Percentiles rank a stretch among this genome's conserved stretches.
Evolutionary conservation across 2,329 filamentous ascomycete genomes (phyloP).

Genomic region (Dendryphion nanum): DNA sequence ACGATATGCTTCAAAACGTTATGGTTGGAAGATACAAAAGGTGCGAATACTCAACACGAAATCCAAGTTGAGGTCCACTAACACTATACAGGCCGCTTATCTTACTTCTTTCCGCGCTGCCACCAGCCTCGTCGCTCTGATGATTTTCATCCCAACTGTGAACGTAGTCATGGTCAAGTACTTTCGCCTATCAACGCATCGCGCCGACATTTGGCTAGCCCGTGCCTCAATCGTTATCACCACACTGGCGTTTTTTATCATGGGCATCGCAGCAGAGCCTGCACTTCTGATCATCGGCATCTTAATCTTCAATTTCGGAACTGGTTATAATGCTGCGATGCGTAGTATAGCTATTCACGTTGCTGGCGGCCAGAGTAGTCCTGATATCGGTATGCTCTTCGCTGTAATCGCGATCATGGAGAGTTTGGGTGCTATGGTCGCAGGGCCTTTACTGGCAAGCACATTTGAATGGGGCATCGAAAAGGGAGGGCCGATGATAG

Average conservation of each 20-base stretch:
- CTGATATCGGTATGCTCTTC: constrained; percentile 48
- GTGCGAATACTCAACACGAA: constrained; percentile 5
- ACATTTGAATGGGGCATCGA: constrained; percentile 49
- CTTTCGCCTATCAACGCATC: constrained; percentile 35
- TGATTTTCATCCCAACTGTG: constrained; percentile 45
- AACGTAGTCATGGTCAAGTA: constrained; percentile 40
- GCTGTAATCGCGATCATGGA: constrained; percentile 51
- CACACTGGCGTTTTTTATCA: constrained; percentile 45
- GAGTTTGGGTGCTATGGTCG: constrained; percentile 47
- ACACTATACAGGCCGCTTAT: constrained; percentile 30
- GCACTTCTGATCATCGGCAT: constrained; percentile 44
- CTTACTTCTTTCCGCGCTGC: constrained; percentile 49
- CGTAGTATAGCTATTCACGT: constrained; percentile 49
- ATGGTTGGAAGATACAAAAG: constrained; percentile 48
- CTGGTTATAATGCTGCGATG: constrained; percentile 48
- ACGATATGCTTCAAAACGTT: constrained; percentile 54
- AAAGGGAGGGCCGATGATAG: constrained; percentile 48
- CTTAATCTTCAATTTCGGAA: constrained; percentile 49
- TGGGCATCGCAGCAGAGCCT: constrained; percentile 46
- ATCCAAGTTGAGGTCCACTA: constrained; percentile 26
- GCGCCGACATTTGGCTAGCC: constrained; percentile 48
- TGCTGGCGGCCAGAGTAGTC: constrained; percentile 44
- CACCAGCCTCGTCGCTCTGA: constrained; percentile 48
- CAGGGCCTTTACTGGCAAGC: constrained; percentile 46
- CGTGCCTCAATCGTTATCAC: constrained; percentile 47